Conservation (phyloP, 2,329 filamentous ascomycete species). For the Macrophomina pseudophaseolina region DNA sequence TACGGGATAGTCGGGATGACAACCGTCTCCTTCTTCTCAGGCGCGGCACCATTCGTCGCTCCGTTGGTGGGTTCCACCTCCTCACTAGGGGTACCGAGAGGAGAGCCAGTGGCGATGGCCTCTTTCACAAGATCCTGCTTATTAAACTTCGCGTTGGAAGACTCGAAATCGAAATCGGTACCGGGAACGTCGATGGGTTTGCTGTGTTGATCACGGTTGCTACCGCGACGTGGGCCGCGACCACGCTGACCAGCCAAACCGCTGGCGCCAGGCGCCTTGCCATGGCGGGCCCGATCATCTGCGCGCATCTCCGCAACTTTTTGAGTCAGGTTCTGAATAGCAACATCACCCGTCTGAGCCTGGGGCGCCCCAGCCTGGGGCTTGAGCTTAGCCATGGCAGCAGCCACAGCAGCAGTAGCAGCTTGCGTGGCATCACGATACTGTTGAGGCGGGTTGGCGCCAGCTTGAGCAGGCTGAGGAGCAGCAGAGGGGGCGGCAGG, state of each 20-base stretch:
- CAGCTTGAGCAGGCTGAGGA: constrained; percentile 41
- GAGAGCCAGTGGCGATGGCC: constrained; percentile 78
- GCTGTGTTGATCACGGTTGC: constrained; percentile 51
- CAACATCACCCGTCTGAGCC: constrained; percentile 47
- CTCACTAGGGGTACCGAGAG: constrained; percentile 51
- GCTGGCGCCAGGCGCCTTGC: constrained; percentile 53
- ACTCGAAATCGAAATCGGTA: constrained; percentile 90
- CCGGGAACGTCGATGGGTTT: constrained; percentile 80
- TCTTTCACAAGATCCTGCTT: constrained; percentile 88
- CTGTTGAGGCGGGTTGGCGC: constrained; percentile 28
- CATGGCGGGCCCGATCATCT: constrained; percentile 58
- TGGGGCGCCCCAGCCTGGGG: constrained; percentile 33
- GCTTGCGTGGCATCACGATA: constrained; percentile 73
- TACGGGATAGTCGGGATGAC: constrained; percentile 62
- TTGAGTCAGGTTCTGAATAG: constrained; percentile 73
- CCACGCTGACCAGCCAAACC: constrained; percentile 48
- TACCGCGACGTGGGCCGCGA: constrained; percentile 55
- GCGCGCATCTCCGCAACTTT: constrained; percentile 80
- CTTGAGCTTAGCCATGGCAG: constrained; percentile 75
- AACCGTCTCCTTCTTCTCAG: constrained; percentile 48
- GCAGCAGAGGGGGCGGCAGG: constrained; percentile 48
- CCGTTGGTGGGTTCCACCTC: constrained; percentile 42
- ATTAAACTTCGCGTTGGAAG: constrained; percentile 86
- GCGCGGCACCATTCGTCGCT: constrained; percentile 37
- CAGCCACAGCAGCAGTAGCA: constrained; percentile 77